Percentiles rank a stretch among this genome's conserved stretches.
These are phyloP conservation scores for Thermochaetoides thermophila DNA, from an alignment of 495 filamentous ascomycete species.

Conservation along the genomic window DNA sequence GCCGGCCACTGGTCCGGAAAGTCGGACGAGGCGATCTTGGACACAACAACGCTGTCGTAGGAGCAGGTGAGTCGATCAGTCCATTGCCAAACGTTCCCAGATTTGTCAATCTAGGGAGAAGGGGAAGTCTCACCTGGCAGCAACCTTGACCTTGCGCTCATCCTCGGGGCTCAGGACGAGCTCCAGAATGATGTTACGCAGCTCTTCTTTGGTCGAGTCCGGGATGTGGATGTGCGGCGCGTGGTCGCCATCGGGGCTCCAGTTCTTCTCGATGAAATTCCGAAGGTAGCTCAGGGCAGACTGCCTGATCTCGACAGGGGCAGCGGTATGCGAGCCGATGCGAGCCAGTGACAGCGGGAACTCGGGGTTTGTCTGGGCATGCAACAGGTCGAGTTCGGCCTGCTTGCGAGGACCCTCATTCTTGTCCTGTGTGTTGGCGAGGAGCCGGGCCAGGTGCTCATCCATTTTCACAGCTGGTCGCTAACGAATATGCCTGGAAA, in stretches of 20 bases:
- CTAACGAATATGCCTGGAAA: no score
- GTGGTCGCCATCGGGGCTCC: conserved; percentile 41
- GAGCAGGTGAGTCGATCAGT: neutral
- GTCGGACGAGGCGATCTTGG: conserved; percentile 86
- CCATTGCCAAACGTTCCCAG: neutral
- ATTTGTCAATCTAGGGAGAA: conserved; percentile 6
- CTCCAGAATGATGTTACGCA: conserved; percentile 54
- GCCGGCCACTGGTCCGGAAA: conserved; percentile 89
- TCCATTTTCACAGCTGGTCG: conserved; percentile 48
- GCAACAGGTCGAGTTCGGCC: conserved; percentile 62
- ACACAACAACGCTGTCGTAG: conserved; percentile 68
- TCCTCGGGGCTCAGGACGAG: conserved; percentile 61
- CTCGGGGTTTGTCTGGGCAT: conserved; percentile 44
- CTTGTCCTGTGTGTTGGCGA: conserved; percentile 63
- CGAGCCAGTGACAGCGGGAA: conserved; percentile 66
- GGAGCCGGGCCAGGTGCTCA: conserved; percentile 66
- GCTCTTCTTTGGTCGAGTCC: conserved; percentile 55
- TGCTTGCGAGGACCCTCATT: conserved; percentile 55
- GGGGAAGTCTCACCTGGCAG: conserved; percentile 64
- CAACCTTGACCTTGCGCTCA: conserved; percentile 71
- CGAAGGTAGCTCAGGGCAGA: conserved; percentile 67
- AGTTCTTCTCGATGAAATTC: conserved; percentile 63
- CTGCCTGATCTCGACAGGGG: conserved; percentile 63
- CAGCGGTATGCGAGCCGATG: conserved; percentile 57
- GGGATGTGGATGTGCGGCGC: conserved; percentile 52